Conservation (phyloP, 1,284 basidiomycete genomes). For the Exsudoporus floridanus region DNA sequence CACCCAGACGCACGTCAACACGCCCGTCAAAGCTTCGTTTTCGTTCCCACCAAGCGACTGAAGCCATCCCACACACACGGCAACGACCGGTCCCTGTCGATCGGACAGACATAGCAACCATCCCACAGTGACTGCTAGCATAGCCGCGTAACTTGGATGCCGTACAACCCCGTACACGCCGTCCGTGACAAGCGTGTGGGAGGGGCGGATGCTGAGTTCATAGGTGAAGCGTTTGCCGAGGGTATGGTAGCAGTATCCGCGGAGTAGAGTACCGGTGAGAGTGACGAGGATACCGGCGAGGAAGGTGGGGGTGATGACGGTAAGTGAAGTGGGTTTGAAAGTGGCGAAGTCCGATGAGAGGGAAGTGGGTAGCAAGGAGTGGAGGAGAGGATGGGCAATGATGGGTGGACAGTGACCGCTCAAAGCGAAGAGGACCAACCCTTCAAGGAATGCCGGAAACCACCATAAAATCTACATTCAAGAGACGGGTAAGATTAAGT, state of each 20-base stretch:
- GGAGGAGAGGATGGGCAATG: conserved; percentile 1
- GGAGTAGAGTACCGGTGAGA: conserved; percentile 19
- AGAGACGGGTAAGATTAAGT: not conserved
- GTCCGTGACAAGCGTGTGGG: conserved; percentile 28
- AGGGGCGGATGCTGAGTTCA: conserved; percentile 26
- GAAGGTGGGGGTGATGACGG: conserved; percentile 1
- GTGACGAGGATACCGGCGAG: conserved; percentile 11
- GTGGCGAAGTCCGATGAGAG: not conserved
- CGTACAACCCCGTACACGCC: conserved; percentile 32
- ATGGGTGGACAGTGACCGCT: conserved; percentile 1
- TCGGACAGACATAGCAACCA: conserved; percentile 13
- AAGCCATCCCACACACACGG: not conserved
- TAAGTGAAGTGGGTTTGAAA: not conserved
- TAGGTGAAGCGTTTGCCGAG: conserved; percentile 32
- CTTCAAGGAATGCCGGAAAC: conserved; percentile 2
- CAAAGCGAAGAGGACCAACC: conserved; percentile 2
- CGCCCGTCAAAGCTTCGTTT: not conserved
- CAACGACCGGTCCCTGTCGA: not conserved
- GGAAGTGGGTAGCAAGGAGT: not conserved
- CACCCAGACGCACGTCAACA: conserved; percentile 1
- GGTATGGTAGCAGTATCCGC: conserved; percentile 17
- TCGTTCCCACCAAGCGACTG: not conserved
- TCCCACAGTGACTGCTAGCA: not conserved
- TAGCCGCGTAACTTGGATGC: conserved; percentile 29
- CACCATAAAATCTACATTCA: not conserved